A percentile compares a stretch with the other conserved stretches of the same genome.
These are phyloP conservation scores for Miscanthus lutarioriparius DNA, from an alignment of 176 grass and related monocot genomes.

Conservation along the genomic window DNA sequence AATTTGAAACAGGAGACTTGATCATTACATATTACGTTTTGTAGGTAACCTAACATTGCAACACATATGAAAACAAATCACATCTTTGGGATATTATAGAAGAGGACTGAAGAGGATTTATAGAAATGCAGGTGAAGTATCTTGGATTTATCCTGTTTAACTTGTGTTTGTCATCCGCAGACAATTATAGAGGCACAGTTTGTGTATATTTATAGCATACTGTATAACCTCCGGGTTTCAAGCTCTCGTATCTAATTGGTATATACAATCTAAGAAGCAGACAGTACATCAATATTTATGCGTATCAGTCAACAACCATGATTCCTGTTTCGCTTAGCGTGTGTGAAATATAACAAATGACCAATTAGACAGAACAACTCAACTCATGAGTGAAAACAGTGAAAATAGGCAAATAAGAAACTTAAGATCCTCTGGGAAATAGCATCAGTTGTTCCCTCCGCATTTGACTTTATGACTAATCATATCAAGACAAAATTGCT, in stretches of 20 bases:
- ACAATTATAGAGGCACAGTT: not conserved
- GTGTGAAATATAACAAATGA: not conserved
- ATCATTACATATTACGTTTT: not conserved
- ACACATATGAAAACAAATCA: not conserved
- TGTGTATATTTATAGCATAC: not conserved
- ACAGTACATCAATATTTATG: not conserved
- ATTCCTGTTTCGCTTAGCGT: not conserved
- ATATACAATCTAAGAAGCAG: not conserved
- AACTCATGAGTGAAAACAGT: not conserved
- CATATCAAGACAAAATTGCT: not conserved
- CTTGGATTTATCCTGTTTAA: not conserved
- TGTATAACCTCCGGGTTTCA: not conserved
- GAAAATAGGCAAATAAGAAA: not conserved
- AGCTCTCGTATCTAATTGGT: not conserved
- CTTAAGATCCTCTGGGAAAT: not conserved
- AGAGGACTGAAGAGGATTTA: not conserved
- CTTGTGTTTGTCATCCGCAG: not conserved
- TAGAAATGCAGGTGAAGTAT: not conserved
- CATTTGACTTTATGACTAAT: not conserved
- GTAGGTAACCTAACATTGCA: not conserved
- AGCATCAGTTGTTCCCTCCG: not conserved
- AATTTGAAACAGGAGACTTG: not conserved
- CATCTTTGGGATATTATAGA: not conserved
- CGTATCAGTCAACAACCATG: not conserved
- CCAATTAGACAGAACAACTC: not conserved